Base-by-base conservation (phyloP, 306 rosid genomes). In the Cucurbita argyrosperma region DNA sequence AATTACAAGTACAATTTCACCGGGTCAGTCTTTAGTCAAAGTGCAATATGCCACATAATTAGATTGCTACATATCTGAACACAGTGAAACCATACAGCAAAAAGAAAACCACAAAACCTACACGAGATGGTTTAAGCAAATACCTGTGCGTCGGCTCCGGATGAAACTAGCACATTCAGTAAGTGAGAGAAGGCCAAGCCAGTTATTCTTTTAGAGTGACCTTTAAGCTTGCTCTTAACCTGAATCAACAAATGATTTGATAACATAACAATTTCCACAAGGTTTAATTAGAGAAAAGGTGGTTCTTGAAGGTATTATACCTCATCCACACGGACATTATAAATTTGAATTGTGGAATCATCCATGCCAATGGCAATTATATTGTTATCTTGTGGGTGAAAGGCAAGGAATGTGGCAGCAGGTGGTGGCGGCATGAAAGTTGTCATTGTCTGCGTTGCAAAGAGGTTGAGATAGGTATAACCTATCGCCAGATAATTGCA, bases 141-240 rank as follows among this genome's bases (percentile, higher is more conserved):
- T 63, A 92, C 98, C 98, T 93, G 98, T 74, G 96, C 90, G 80
- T 93, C 98, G 11, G 98, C 97, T 83, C 98, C 98, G 8, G 98
- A 87, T 79, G 98, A 93, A 82, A 93, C 90, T 75, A 93, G 86
- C 67, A 87, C 89, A 66, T 86, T 93, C 78, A 93, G 74, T n/a
- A 84, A 85, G 75, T 90, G 93, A 71, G 98, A 93, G 74, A 93
- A 93, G 37, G 97, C 97, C 61, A 93, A 90, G 80, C 98, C 98
- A 51, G 98, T 90, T 55, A 93, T 87, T 86, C 92, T 90, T 83
- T 93, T 90, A 71, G 96, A 87, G 78, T 93, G 98, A 42, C 98
- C 98, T 78, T 90, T 90, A 69, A 93, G 98, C 88, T 93, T 93
- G 88, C 97, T 89, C 80, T 86, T 93, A 76, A 90, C 98, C 98